Evolutionary conservation across 768 basidiomycete genomes (phyloP), one percentile per base, ranked within the genome.

Genomic region (Galerina sulciceps): DNA sequence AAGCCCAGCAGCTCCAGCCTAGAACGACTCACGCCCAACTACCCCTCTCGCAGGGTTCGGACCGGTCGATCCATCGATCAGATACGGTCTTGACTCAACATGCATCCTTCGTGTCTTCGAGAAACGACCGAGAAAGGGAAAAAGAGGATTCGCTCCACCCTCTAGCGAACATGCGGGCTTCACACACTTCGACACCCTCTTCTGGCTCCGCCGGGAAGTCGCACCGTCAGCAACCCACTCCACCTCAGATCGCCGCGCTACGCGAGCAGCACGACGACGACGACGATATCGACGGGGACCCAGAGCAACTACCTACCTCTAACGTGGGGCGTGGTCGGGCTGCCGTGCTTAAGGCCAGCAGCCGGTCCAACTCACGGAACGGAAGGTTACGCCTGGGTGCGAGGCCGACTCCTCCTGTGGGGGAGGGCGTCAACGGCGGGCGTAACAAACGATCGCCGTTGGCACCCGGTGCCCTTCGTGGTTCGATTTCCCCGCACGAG

Each of bases 241-340:
- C 67, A 5, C 72, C 71, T 18, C 45, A 65, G 10, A 69, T 71
- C 26, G 65, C 67, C 10, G 51, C 71, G 14, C 45, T 72, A 9
- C 53, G 61, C 4, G 64, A 65, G 31, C 54, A 64, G 42, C 53
- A 63, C 6, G 66, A 61, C 17, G 64, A 66, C 18, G 70, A 62
- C n/a, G 63, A 63, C 20, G 59, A 65, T 4, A 62, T 43, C 38
- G 41, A 44, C 6, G 47, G 53, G 1, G 59, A 60, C 49, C 61
- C 56, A 11, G 67, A 67, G 6, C 63, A 69, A 22, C 59, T 70
- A 13, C 71, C 72, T 18, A 67, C 67, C 6, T 71, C 72, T 35
- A 69, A 70, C 56, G 61, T 74, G 14, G 69, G 72, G 18, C 56
- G 73, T 10, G 71, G 74, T 8, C 58, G 58, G 41, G 38, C 58